Base-by-base conservation (phyloP, 148 eudicot species). In the Nepenthes mirabilis region DNA sequence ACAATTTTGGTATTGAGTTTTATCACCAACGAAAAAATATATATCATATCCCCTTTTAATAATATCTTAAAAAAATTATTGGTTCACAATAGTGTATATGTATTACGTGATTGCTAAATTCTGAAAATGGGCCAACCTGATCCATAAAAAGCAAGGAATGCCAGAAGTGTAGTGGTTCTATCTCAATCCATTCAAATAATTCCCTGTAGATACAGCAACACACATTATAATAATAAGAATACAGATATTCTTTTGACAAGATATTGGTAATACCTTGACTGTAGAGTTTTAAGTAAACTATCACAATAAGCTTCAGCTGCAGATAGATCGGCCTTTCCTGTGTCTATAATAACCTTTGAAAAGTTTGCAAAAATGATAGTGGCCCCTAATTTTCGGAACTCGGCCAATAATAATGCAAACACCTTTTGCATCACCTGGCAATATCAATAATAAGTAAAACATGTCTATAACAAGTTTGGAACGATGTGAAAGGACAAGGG, bases 361-460 rank as follows among this genome's bases (percentile, higher is more conserved):
- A 80, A 93, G 82, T 80, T 93, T 50, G 98, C 98, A 65, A 83
- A 93, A 61, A 93, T 79, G 36, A 93, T 84, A 12, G 78, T 64
- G 63, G 95, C 96, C 59, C 98, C 98, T 77, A 89, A 67, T 74
- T 93, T 93, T 67, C 97, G 91, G 59, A 93, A 79, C 72, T 93
- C 99, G 1, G 99, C 91, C 70, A 93, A 65, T 73, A 93, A 76
- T 57, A 93, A 65, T 53, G 97, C 99, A 78, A 86, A 89, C 54
- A 93, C 91, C 76, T 89, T 93, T 75, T 93, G 91, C 99, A 93
- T 93, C 56, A 89, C 87, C 97, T 91, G 82, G 62, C 55, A 71
- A 8, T 8, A 40, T 40, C 8, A 40, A 8, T 40, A 3, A 40
- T 3, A 40, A 4, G 45, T 40, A 3, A 40, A 40, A 1, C 8